A percentile compares a stretch with the other conserved stretches of the same genome.
These are phyloP conservation scores for Esteya vermicola DNA, from an alignment of 2,329 filamentous ascomycete genomes.

Conservation along the genomic window DNA sequence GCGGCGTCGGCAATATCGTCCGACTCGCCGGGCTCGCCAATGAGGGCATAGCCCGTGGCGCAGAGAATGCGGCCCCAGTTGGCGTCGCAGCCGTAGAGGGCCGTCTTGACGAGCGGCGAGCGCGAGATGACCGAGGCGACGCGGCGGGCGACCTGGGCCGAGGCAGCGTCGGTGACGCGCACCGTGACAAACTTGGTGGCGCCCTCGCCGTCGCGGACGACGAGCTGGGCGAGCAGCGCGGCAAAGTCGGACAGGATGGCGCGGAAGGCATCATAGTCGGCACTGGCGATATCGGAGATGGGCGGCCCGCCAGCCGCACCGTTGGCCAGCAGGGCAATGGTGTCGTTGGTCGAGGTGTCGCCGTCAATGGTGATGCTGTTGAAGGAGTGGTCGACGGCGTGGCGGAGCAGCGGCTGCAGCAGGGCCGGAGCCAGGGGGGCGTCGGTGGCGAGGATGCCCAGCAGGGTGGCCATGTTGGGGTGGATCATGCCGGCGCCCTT, in stretches of 20 bases:
- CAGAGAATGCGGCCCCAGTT: constrained; percentile 98
- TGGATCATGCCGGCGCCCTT: constrained; percentile 99
- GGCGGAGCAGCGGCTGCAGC: constrained; percentile 55
- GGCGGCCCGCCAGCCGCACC: constrained; percentile 67
- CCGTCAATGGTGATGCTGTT: constrained; percentile 96
- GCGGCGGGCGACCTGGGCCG: constrained; percentile 56
- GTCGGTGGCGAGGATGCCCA: constrained; percentile 86
- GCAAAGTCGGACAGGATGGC: constrained; percentile 63
- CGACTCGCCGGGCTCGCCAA: constrained; percentile 46
- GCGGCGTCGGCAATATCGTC: constrained; percentile 15
- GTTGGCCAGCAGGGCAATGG: constrained; percentile 86
- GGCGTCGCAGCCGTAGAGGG: constrained; percentile 89
- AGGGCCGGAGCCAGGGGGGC: constrained; percentile 58
- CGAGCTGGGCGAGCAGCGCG: constrained; percentile 73
- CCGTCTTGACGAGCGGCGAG: constrained; percentile 92
- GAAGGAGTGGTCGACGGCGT: constrained; percentile 73
- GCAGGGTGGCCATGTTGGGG: constrained; percentile 93
- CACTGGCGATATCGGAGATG: constrained; percentile 36
- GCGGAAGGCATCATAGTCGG: constrained; percentile 59
- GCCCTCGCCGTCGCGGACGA: constrained; percentile 92
- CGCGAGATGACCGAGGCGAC: constrained; percentile 81
- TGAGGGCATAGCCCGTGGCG: constrained; percentile 69
- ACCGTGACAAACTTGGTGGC: constrained; percentile 98
- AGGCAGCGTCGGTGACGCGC: constrained; percentile 59
- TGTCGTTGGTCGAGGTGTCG: constrained; percentile 96